These are phyloP conservation scores for Tylopilus subfusipes DNA, from an alignment of 768 basidiomycete genomes.

Conservation along the genomic window DNA sequence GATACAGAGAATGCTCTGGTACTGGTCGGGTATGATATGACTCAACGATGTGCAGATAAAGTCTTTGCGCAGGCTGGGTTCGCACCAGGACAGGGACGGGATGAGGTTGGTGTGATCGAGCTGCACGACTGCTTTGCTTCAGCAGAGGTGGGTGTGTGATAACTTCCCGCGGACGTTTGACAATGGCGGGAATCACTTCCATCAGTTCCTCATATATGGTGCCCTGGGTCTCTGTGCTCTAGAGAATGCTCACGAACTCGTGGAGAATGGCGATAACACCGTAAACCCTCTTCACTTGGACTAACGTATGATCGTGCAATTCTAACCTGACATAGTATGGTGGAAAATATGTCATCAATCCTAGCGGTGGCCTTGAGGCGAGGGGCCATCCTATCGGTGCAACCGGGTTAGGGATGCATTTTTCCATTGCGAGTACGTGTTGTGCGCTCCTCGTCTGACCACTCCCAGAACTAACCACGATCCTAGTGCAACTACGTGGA, in stretches of 20 bases:
- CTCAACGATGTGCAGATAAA: slow-evolving; percentile 58
- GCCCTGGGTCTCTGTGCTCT: slow-evolving; percentile 65
- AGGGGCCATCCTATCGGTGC: slow-evolving; percentile 83
- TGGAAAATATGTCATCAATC: slow-evolving; percentile 81
- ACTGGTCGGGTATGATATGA: slow-evolving; percentile 71
- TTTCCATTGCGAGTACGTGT: slow-evolving; percentile 68
- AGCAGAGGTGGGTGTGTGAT: slow-evolving; percentile 53
- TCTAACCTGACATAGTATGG: slow-evolving; percentile 51
- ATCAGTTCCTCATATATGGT: slow-evolving; percentile 71
- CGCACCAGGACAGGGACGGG: slow-evolving; percentile 52
- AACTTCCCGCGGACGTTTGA: not conserved
- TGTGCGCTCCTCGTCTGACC: not conserved
- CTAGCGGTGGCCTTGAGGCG: slow-evolving; percentile 80
- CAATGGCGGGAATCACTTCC: not conserved
- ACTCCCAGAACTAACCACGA: not conserved
- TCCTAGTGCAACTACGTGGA: slow-evolving; percentile 64
- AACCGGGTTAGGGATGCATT: slow-evolving; percentile 78
- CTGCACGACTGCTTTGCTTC: slow-evolving; percentile 82
- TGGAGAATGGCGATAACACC: slow-evolving; percentile 75
- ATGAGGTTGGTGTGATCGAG: slow-evolving; percentile 77
- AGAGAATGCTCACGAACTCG: slow-evolving; percentile 65
- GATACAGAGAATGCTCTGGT: slow-evolving; percentile 55
- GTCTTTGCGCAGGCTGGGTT: slow-evolving; percentile 71
- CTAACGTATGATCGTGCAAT: too few species aligned
- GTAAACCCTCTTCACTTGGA: slow-evolving; percentile 34